A percentile compares a stretch with the other conserved stretches of the same genome.
Evolutionary conservation across 306 rosid genomes (phyloP).

Genomic region (Lagenaria siceraria): DNA sequence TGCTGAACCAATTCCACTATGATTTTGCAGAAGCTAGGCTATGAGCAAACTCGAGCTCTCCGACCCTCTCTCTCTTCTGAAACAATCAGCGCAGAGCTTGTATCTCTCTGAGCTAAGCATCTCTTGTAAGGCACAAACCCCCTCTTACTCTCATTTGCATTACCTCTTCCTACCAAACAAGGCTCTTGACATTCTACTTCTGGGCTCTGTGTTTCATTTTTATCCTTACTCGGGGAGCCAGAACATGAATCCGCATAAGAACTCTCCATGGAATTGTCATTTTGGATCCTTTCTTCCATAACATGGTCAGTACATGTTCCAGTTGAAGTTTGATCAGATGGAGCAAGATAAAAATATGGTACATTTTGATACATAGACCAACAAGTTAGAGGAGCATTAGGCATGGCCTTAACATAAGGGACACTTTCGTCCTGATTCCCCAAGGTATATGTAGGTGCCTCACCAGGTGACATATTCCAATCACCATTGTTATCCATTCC

Average conservation of each 20-base stretch:
- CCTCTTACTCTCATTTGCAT: constrained; percentile 26
- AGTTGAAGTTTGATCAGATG: constrained; percentile 18
- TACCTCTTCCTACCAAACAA: constrained; percentile 8
- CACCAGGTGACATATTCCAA: constrained; percentile 7
- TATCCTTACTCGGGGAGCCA: constrained; percentile 26
- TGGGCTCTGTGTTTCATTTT: constrained; percentile 26
- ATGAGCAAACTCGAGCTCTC: constrained; percentile 66
- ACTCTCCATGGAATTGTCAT: constrained; percentile 29
- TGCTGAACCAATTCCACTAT: neutral
- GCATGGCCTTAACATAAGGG: constrained; percentile 1
- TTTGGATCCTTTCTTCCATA: constrained; percentile 21
- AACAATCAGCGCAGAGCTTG: constrained; percentile 25
- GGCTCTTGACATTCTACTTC: constrained; percentile 18
- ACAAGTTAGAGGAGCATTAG: constrained; percentile 21
- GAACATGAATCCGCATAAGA: constrained; percentile 41
- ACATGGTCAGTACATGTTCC: constrained; percentile 15
- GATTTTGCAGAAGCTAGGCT: constrained; percentile 13
- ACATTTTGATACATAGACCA: constrained; percentile 35
- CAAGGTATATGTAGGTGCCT: constrained; percentile 2
- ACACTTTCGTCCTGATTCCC: neutral
- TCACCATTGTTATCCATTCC: constrained; percentile 16
- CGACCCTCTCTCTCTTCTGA: constrained; percentile 55
- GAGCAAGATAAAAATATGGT: constrained; percentile 17
- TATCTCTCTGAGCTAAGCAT: constrained; percentile 59
- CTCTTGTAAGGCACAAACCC: constrained; percentile 85